Percentiles rank a stretch among this genome's conserved stretches.
These are phyloP conservation scores for Cryphonectria japonica DNA, from an alignment of 2,329 filamentous ascomycete genomes.

Conservation along the genomic window DNA sequence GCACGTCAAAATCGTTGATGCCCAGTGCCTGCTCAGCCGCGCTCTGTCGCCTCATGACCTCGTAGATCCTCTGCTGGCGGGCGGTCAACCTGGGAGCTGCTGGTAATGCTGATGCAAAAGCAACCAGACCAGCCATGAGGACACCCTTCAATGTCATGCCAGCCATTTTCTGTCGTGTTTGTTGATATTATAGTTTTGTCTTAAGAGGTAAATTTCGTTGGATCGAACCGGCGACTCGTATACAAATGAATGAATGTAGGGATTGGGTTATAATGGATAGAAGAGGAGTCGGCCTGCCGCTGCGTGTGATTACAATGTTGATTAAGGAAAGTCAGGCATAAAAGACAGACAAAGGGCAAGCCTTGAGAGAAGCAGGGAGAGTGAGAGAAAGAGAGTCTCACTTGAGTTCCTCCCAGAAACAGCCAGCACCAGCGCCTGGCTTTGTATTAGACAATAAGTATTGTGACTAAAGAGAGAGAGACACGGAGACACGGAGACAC, in stretches of 20 bases:
- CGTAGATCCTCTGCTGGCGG: conserved; percentile 51
- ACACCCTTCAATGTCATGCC: conserved; percentile 49
- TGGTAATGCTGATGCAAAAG: conserved; percentile 52
- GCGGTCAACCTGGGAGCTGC: conserved; percentile 47
- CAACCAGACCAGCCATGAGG: conserved; percentile 49
- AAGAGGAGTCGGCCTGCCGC: conserved; percentile 47
- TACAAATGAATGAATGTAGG: conserved; percentile 30
- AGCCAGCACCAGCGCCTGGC: conserved; percentile 58
- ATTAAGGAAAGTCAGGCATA: conserved; percentile 34
- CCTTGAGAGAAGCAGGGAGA: conserved; percentile 32
- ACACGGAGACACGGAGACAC: neutral
- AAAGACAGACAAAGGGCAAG: conserved; percentile 27
- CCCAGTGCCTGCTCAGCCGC: conserved; percentile 50
- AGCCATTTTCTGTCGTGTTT: conserved; percentile 42
- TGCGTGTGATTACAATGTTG: conserved; percentile 38
- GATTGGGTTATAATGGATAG: conserved; percentile 30
- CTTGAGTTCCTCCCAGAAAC: conserved; percentile 40
- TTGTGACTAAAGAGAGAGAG: neutral
- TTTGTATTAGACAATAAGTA: conserved; percentile 40
- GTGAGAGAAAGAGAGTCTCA: conserved; percentile 13
- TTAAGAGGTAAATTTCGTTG: conserved; percentile 31
- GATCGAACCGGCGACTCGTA: conserved; percentile 31
- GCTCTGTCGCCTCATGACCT: conserved; percentile 55
- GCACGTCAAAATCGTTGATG: conserved; percentile 57
- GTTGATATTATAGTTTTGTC: conserved; percentile 12